Conservation (phyloP, 2,329 filamentous ascomycete genomes). For the Berkeleyomyces rouxiae region DNA sequence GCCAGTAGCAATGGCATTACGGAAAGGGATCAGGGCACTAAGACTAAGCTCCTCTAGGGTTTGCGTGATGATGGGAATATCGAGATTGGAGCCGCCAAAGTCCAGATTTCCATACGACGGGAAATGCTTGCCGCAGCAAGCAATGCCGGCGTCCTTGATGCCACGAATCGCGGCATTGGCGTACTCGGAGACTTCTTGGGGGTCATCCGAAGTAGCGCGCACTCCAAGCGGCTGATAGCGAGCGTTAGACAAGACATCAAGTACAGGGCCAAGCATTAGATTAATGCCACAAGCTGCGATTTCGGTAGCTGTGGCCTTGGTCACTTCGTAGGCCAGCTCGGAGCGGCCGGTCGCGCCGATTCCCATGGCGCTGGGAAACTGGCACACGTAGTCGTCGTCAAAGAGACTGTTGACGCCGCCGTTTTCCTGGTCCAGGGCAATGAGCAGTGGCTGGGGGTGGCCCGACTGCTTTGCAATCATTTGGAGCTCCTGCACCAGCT, state of each 20-base stretch:
- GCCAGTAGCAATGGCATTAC: slow-evolving; percentile 73
- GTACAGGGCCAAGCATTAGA: slow-evolving; percentile 79
- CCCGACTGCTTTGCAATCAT: slow-evolving; percentile 81
- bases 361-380: slow-evolving; percentile 95
- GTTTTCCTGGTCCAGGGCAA: slow-evolving; percentile 93
- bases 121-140: slow-evolving; percentile 89
- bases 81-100: slow-evolving; percentile 75
- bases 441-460: slow-evolving; percentile 74
- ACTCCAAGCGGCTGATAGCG: slow-evolving; percentile 83
- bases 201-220: slow-evolving; percentile 78
- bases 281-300: slow-evolving; percentile 88
- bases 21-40: slow-evolving; percentile 81
- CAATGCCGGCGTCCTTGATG: slow-evolving; percentile 78
- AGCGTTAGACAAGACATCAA: slow-evolving; percentile 88
- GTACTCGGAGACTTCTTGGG: slow-evolving; percentile 86
- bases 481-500: slow-evolving; percentile 78
- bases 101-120: slow-evolving; percentile 92
- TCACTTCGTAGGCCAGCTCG: slow-evolving; percentile 74
- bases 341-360: slow-evolving; percentile 80
- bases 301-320: slow-evolving; percentile 84
- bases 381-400: slow-evolving; percentile 86
- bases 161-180: slow-evolving; percentile 82
- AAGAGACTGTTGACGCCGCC: slow-evolving; percentile 94
- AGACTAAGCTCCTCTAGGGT: slow-evolving; percentile 82
- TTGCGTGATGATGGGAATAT: slow-evolving; percentile 91